Base-by-base conservation (phyloP, 2,329 filamentous ascomycete genomes). In the Cladosporium cucumerinum region DNA sequence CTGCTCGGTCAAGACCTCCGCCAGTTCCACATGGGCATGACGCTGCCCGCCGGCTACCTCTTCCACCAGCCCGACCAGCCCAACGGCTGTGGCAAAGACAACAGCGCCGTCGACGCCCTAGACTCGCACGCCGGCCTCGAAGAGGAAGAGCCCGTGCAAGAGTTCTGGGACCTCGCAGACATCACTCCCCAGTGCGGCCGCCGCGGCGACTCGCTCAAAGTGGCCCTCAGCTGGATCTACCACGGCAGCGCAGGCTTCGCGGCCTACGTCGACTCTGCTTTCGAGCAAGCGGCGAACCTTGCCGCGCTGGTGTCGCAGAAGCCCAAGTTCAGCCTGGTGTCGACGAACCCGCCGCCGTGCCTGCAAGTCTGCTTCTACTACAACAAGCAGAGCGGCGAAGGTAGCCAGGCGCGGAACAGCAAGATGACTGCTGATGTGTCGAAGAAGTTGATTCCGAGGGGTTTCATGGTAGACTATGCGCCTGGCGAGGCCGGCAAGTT, bases 361-460 rank as follows among this genome's bases (percentile, higher is more conserved):
- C 80, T 97, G 75, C 95, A 98, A 79, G 90, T 98, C 25, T 97
- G 94, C 81, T 98, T 98, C 77, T 97, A 97, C 76, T 93, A 91
- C 72, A 86, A 86, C 0, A 81, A 81, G 1, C 48, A 62, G 49
- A 46, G 32, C 34, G 86, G 79, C 81, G 64, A 70, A 65, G 64
- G 78, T 69, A 66, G 77, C 70, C 69, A 75, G 64, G 76, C 74
- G 60, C 14, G 30, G 43, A 89, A 89, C 73, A 84, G 83, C 60
- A 79, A 76, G 69, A 74, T 81, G 6, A 91, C 88, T 5, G 82
- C 81, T 68, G 76, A 78, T 46, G 82, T 90, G 57, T 82, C 84
- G 6, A 77, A 80, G 65, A 78, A 75, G 30, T 77, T 91, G 69
- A 80, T 90, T 51, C 68, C 70, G 16, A 81, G 81, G 68, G 89